Evolutionary conservation across 2,329 filamentous ascomycete genomes (phyloP).

Genomic region (Lasiodiplodia sp.): DNA sequence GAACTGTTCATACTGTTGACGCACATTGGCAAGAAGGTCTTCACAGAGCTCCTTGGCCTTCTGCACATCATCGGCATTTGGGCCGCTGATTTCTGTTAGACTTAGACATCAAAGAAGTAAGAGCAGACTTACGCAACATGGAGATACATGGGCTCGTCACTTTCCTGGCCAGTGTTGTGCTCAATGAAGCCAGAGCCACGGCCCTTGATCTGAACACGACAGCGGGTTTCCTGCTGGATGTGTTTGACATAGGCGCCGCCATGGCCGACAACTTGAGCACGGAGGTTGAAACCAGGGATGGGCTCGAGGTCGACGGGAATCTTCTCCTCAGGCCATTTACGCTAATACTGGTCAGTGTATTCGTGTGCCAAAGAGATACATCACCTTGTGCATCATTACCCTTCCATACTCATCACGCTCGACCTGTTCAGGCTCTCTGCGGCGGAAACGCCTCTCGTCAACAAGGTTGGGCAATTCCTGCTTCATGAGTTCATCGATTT

Average conservation of each 20-base stretch:
- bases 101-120: constrained; percentile 27
- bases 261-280: constrained; percentile 93
- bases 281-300: constrained; percentile 91
- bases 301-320: constrained; percentile 92
- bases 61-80: constrained; percentile 84
- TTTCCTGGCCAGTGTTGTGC: constrained; percentile 84
- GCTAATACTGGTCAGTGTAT: constrained; percentile 60
- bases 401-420: constrained; percentile 92
- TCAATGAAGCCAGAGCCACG: constrained; percentile 95
- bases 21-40: constrained; percentile 85
- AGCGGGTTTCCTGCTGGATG: constrained; percentile 93
- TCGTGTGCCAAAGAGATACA: neutral
- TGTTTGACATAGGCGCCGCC: constrained; percentile 97
- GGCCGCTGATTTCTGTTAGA: constrained; percentile 66
- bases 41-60: constrained; percentile 88
- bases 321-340: constrained; percentile 98
- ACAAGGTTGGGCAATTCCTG: constrained; percentile 95
- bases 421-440: constrained; percentile 78
- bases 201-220: constrained; percentile 97
- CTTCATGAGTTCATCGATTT: constrained; percentile 95
- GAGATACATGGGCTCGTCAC: constrained; percentile 95
- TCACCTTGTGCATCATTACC: constrained; percentile 57
- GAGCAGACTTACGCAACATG: constrained; percentile 79
- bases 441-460: constrained; percentile 89
- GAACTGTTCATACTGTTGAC: constrained; percentile 86